Evolutionary conservation across 2,329 filamentous ascomycete genomes (phyloP).

Genomic region (Neonectria ditissima): DNA sequence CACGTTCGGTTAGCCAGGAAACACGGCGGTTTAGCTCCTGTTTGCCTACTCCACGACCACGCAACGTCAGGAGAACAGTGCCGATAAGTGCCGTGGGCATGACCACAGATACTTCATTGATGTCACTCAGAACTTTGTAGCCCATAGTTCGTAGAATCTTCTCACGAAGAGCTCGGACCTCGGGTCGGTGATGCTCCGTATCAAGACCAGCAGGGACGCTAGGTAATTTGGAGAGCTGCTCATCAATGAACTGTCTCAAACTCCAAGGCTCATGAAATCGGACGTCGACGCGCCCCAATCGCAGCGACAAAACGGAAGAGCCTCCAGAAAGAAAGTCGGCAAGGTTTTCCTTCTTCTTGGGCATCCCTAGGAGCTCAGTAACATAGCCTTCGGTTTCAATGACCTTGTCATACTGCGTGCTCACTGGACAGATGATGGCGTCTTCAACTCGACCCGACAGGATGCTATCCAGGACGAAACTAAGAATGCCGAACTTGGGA

Average conservation of each 20-base stretch:
- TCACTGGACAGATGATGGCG: slow-evolving; percentile 93
- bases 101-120: slow-evolving; percentile 95
- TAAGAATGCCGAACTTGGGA: slow-evolving; percentile 95
- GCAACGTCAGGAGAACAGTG: slow-evolving; percentile 89
- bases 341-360: slow-evolving; percentile 95
- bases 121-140: slow-evolving; percentile 92
- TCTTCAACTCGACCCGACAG: slow-evolving; percentile 90
- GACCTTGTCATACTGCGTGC: slow-evolving; percentile 98
- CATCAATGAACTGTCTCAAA: slow-evolving; percentile 81
- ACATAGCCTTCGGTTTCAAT: slow-evolving; percentile 98
- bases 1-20: slow-evolving; percentile 87
- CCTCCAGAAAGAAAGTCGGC: slow-evolving; percentile 86
- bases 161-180: slow-evolving; percentile 68
- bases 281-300: slow-evolving; percentile 92
- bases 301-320: slow-evolving; percentile 88
- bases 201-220: slow-evolving; percentile 55
- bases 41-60: slow-evolving; percentile 91
- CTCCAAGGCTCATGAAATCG: slow-evolving; percentile 98
- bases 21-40: slow-evolving; percentile 86
- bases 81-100: slow-evolving; percentile 98
- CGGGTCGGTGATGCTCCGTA: slow-evolving; percentile 59
- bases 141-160: slow-evolving; percentile 87
- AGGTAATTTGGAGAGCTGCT: slow-evolving; percentile 73
- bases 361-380: slow-evolving; percentile 90
- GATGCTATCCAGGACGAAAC: slow-evolving; percentile 90